phyloP scores from a whole-genome alignment of 2,329 filamentous ascomycete genomes.

The Tolypocladium tropicale region DNA sequence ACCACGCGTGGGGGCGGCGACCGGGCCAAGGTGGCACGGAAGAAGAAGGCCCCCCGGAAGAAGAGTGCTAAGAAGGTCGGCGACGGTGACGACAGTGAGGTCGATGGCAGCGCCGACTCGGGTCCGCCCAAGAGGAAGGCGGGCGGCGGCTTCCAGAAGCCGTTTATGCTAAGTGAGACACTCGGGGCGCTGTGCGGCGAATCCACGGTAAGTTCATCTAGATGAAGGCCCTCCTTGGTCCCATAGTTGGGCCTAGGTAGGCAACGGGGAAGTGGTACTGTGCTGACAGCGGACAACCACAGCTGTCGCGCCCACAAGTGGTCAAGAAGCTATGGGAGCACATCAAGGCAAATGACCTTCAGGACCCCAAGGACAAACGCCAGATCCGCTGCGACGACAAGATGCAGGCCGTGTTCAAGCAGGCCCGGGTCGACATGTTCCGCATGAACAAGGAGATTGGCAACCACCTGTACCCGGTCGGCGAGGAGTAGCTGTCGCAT shows the following conservation, averaged over 20 bases:
- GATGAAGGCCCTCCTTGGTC: too few species aligned
- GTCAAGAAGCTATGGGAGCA: constrained; percentile 96
- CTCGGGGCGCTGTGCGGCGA: constrained; percentile 63
- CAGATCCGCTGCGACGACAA: constrained; percentile 89
- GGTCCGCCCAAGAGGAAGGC: constrained; percentile 64
- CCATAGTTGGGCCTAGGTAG: too few species aligned
- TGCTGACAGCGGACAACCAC: constrained; percentile 1
- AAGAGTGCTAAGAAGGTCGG: constrained; percentile 69
- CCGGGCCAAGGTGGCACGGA: constrained; percentile 47
- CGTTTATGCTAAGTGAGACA: constrained; percentile 61
- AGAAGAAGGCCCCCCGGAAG: constrained; percentile 58
- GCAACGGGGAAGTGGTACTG: not conserved
- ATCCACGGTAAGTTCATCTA: constrained; percentile 42
- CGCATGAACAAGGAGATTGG: constrained; percentile 97
- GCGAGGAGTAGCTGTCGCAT: constrained; percentile 43
- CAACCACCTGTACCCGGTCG: constrained; percentile 76
- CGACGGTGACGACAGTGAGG: constrained; percentile 70
- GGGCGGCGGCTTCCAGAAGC: constrained; percentile 88
- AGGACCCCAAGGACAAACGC: constrained; percentile 84
- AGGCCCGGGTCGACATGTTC: constrained; percentile 92
- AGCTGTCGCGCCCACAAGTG: constrained; percentile 88
- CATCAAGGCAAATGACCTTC: constrained; percentile 78
- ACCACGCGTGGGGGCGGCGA: constrained; percentile 68
- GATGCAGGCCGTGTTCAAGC: constrained; percentile 87
- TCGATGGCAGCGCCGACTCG: constrained; percentile 50